Evolutionary conservation across 345 rosid genomes (phyloP).

Genomic region (Erysimum cheiranthoides): DNA sequence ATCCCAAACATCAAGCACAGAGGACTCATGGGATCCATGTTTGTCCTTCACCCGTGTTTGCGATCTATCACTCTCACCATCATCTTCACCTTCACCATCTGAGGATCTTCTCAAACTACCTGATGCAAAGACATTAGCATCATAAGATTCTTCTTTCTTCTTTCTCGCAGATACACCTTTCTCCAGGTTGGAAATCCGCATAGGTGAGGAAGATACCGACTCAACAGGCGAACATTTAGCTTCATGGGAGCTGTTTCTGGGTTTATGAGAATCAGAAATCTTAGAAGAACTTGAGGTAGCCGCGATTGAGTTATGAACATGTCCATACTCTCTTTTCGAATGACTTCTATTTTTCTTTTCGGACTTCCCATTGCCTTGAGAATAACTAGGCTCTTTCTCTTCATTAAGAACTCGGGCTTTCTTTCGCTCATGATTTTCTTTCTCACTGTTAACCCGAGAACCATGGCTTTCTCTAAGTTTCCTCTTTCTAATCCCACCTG

Average conservation of each 20-base stretch:
- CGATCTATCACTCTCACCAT: slow-evolving; percentile 66
- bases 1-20: slow-evolving; percentile 57
- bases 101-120: slow-evolving; percentile 59
- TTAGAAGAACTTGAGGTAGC: slow-evolving; percentile 96
- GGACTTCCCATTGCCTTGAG: slow-evolving; percentile 57
- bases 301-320: slow-evolving; percentile 57
- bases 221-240: slow-evolving; percentile 86
- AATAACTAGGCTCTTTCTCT: slow-evolving; percentile 63
- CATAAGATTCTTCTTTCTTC: slow-evolving; percentile 55
- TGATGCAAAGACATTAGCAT: slow-evolving; percentile 48
- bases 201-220: slow-evolving; percentile 86
- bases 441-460: slow-evolving; percentile 53
- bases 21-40: slow-evolving; percentile 55
- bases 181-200: slow-evolving; percentile 59
- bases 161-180: slow-evolving; percentile 52
- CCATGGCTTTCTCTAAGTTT: slow-evolving; percentile 58
- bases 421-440: slow-evolving; percentile 62
- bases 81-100: slow-evolving; percentile 73
- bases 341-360: slow-evolving; percentile 67
- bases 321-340: slow-evolving; percentile 59
- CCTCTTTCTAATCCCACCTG: slow-evolving; percentile 60
- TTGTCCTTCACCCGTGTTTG: slow-evolving; percentile 57
- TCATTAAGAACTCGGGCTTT: slow-evolving; percentile 62
- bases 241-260: slow-evolving; percentile 62
- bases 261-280: slow-evolving; percentile 83